Evolutionary conservation across 2,329 filamentous ascomycete genomes (phyloP), one percentile per base, ranked within the genome.

Genomic region (Botrytis deweyae): DNA sequence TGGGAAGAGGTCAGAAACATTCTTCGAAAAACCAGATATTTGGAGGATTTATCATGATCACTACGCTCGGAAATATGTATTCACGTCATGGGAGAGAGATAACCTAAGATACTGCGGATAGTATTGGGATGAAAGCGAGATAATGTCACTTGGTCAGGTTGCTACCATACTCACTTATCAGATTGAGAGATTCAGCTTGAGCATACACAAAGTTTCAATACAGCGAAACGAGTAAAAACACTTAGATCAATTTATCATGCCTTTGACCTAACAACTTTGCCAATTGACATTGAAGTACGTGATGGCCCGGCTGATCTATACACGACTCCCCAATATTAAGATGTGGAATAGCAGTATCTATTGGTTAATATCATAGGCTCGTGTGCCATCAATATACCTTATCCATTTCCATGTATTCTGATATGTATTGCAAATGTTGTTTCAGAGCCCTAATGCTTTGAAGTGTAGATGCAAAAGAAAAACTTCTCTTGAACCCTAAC

Each of bases 311-410:
- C 49, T n/a, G 25, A 55, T 55, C 49, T 7, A 16, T 14, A n/a
- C 49, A 5, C 49, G 7, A 2, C 12, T 55, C 25, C 12, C 5
- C 12, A 16, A 16, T 16, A 14, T 55, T n/a, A 55, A 55, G 5
- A 16, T n/a, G 2, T 7, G n/a, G 25, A 55, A n/a, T 16, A n/a
- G 25, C 12, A 55, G 2, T 14, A 0, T n/a, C 3, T 7, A 16
- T 7, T 14, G 10, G 3, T 7, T 16, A 1, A 3, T n/a, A 16
- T 5, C 5, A 55, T 7, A n/a, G 0, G 5, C 25, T n/a, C 5
- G 5, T 55, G 49, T 0, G 25, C 14, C 0, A 55, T n/a, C 2
- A n/a, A 55, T n/a, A 7, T 55, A 6, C 12, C 6, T n/a, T n/a
- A 2, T 7, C 25, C 2, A 16, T n/a, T 16, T n/a, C 49, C 12